These are phyloP conservation scores for Cenchrus fungigraminus DNA, from an alignment of 176 grass and related monocot genomes.

Conservation along the genomic window DNA sequence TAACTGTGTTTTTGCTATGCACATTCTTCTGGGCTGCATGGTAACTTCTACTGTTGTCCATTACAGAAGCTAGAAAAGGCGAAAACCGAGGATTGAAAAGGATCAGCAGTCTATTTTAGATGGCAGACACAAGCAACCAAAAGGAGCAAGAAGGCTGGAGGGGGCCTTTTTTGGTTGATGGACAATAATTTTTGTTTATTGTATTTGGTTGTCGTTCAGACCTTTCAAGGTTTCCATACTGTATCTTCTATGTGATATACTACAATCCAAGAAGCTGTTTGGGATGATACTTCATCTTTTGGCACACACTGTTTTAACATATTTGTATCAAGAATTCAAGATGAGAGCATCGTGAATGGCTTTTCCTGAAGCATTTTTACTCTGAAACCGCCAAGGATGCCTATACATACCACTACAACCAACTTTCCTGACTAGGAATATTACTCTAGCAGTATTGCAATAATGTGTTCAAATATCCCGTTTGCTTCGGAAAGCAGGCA, in stretches of 20 bases:
- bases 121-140: slow-evolving; percentile 4
- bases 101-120: neutral
- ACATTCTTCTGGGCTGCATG: neutral
- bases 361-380: neutral
- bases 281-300: slow-evolving; percentile 16
- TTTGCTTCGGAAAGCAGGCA: no score
- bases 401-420: no score
- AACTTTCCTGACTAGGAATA: no score
- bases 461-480: no score
- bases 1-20: neutral
- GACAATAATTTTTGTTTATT: neutral
- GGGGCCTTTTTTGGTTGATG: neutral
- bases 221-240: neutral
- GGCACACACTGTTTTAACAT: neutral
- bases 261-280: slow-evolving; percentile 16
- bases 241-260: neutral
- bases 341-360: neutral
- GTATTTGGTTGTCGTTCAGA: slow-evolving; percentile 17
- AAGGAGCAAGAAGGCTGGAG: neutral
- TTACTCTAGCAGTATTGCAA: no score
- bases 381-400: no score
- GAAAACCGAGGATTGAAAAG: slow-evolving; percentile 45
- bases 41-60: slow-evolving; percentile 17
- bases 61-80: slow-evolving; percentile 62
- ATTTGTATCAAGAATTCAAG: neutral